Evolutionary conservation across 2,329 filamentous ascomycete species (phyloP).

Genomic region (Teratosphaeria epicoccoides): DNA sequence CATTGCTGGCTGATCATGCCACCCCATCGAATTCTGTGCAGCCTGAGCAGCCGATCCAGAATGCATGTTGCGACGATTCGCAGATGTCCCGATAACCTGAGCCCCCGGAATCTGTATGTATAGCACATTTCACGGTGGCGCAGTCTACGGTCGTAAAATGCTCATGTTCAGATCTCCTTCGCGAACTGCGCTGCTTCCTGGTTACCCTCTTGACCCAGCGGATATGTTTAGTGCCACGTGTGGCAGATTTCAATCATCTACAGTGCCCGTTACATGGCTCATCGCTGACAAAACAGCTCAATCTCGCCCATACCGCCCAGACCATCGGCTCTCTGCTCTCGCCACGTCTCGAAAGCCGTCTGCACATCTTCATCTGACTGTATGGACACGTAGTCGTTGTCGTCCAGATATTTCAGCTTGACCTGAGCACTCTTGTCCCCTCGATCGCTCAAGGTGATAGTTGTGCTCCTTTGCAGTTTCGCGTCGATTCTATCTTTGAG

Average conservation of each 20-base stretch:
- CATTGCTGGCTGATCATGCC: background rate
- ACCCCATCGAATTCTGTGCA: background rate
- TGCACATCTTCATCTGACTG: conserved; percentile 94
- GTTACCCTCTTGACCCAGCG: background rate
- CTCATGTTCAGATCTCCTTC: no score
- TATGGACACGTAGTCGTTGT: conserved; percentile 87
- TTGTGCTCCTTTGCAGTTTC: conserved; percentile 79
- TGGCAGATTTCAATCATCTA: background rate
- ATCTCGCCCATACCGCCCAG: conserved; percentile 63
- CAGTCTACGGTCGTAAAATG: no score
- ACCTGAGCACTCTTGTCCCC: conserved; percentile 41
- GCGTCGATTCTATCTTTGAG: conserved; percentile 92
- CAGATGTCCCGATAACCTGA: background rate
- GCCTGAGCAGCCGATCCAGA: background rate
- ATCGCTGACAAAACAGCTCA: conserved; percentile 65
- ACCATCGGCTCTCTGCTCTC: conserved; percentile 52
- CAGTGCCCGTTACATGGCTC: conserved; percentile 6
- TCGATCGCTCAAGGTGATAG: conserved; percentile 63
- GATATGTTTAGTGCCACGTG: background rate
- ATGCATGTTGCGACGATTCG: background rate
- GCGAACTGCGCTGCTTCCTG: background rate
- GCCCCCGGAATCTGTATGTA: background rate
- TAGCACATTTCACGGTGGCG: background rate
- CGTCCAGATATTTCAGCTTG: conserved; percentile 82
- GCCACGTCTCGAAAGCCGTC: conserved; percentile 90